A percentile compares a stretch with the other conserved stretches of the same genome.
Evolutionary conservation across 352 stramenopile genomes (phyloP).

Genomic region (Pythium phragmiticola): DNA sequence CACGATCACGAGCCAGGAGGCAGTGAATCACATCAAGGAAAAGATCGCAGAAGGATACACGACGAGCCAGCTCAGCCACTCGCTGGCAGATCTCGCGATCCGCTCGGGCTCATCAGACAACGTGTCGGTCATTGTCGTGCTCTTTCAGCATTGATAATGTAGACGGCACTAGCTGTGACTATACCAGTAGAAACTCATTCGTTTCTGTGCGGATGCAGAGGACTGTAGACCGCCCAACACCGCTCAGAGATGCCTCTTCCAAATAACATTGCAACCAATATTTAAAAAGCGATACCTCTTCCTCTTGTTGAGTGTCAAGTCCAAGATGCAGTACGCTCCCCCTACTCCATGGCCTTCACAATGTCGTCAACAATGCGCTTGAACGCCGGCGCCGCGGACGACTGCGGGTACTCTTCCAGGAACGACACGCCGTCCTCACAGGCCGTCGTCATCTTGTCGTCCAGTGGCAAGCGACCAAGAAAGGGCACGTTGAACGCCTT

Average conservation of each 20-base stretch:
- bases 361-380: conserved; percentile 72
- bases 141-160: conserved; percentile 46
- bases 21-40: conserved; percentile 79
- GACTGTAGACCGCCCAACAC: not conserved
- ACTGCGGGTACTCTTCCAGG: conserved; percentile 86
- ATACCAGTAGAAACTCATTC: too few species aligned
- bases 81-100: conserved; percentile 82
- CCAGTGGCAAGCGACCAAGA: conserved; percentile 95
- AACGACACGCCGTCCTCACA: conserved; percentile 96
- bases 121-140: conserved; percentile 84
- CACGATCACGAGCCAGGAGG: conserved; percentile 91
- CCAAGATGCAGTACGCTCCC: too few species aligned
- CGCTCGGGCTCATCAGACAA: conserved; percentile 87
- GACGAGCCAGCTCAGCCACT: conserved; percentile 78
- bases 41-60: conserved; percentile 69
- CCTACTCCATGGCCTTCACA: conserved; percentile 52
- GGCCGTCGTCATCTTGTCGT: conserved; percentile 95
- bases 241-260: not conserved
- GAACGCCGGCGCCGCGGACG: conserved; percentile 68
- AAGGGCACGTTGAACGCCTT: conserved; percentile 96
- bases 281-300: conserved; percentile 13
- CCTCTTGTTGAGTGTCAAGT: not conserved
- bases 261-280: conserved; percentile 22
- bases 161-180: too few species aligned
- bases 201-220: conserved; percentile 1